Percentiles rank a stretch among this genome's conserved stretches.
These are phyloP conservation scores for Trypanosoma theileri DNA, from an alignment of 208 protist species.

Conservation along the genomic window DNA sequence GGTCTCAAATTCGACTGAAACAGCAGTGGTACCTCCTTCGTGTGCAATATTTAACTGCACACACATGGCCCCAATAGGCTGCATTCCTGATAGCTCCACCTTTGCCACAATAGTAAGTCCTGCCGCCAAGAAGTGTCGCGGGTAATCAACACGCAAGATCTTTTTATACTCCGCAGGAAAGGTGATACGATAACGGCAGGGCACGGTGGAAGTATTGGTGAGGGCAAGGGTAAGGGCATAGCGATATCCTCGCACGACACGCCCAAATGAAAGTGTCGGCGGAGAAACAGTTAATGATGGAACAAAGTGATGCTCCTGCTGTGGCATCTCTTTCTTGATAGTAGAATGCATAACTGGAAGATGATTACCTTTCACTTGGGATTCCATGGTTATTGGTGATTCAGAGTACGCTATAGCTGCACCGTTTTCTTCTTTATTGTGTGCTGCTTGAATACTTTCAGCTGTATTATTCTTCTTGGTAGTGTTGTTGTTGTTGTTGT, in stretches of 20 bases:
- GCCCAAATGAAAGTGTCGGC: constrained; percentile 47
- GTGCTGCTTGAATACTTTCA: not conserved
- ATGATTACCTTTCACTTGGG: not conserved
- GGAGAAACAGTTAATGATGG: constrained; percentile 28
- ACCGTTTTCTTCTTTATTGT: not conserved
- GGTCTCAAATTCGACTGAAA: constrained; percentile 43
- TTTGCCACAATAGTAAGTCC: constrained; percentile 59
- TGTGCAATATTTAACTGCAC: constrained; percentile 33
- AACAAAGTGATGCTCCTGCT: constrained; percentile 15
- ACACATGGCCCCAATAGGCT: constrained; percentile 41
- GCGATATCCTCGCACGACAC: constrained; percentile 37
- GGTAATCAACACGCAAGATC: constrained; percentile 50
- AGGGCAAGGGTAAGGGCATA: constrained; percentile 51
- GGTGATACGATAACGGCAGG: constrained; percentile 75
- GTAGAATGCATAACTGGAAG: constrained; percentile 23
- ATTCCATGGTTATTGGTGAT: not conserved
- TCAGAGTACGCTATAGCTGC: not conserved
- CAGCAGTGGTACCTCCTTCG: constrained; percentile 42
- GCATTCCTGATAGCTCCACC: constrained; percentile 53
- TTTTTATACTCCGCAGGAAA: constrained; percentile 27
- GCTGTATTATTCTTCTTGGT: not conserved
- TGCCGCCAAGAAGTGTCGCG: constrained; percentile 70
- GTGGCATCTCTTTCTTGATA: constrained; percentile 19
- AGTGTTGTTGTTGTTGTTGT: not conserved
- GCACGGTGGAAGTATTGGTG: constrained; percentile 76